Evolutionary conservation across 306 rosid genomes (phyloP), one percentile per base, ranked within the genome.

Genomic region (Trichosanthes truncata): DNA sequence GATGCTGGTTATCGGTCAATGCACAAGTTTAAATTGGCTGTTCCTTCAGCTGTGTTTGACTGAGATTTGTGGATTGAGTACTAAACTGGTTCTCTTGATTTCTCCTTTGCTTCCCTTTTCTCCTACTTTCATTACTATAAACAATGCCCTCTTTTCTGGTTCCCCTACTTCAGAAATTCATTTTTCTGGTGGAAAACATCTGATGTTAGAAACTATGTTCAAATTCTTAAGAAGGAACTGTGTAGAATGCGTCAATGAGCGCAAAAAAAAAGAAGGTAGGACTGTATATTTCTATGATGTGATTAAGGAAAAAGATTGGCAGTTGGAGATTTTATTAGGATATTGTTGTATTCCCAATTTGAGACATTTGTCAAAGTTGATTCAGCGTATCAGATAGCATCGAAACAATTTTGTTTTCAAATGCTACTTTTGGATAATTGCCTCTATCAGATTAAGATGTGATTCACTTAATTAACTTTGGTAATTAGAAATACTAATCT

Each of bases 331-430:
- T 14, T 72, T 4, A 7, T 51, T 3, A 73, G 59, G 60, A 23
- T 73, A 73, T 29, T 73, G 7, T 17, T 25, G 77, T 72, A 46
- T 72, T 72, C 41, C 77, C 40, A 72, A 5, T 72, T 72, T 25
- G 23, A 72, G 77, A 72, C 77, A 73, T 48, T 41, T 48, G 59
- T 26, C n/a, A 73, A 23, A 25, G 59, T 45, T 73, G 77, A 73
- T 46, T 48, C 41, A 2, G 21, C 1, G 7, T 48, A 73, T 45
- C 59, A 48, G 60, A 72, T 73, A 48, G 59, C 77, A 73, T 46
- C 48, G 41, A 45, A 46, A 26, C 25, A 14, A 45, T 59, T 73
- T 73, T 73, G 59, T 73, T 73, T 48, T 48, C n/a, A 43, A 14
- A 26, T 26, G 15, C 57, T 25, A 46, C 21, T 46, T 43, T 45